Conservation (phyloP, 2,329 filamentous ascomycete species). For the Hymenoscyphus albidus region DNA sequence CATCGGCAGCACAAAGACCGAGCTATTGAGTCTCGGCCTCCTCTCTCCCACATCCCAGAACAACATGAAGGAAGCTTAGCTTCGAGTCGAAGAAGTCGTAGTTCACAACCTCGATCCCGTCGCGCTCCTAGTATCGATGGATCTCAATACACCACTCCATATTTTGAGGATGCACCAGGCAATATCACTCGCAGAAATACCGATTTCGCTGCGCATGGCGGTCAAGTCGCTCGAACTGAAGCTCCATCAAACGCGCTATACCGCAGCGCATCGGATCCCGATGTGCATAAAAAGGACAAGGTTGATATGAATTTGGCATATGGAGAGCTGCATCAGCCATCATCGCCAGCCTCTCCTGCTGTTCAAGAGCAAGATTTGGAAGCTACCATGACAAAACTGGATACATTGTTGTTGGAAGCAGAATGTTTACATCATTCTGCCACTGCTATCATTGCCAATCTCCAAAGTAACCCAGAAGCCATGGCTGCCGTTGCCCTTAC, state of each 20-base stretch:
- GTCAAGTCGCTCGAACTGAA: slow-evolving; percentile 13
- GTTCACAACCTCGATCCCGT: slow-evolving; percentile 24
- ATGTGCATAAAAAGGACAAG: slow-evolving; percentile 36
- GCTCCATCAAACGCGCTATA: slow-evolving; percentile 25
- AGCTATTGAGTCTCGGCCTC: slow-evolving; percentile 14
- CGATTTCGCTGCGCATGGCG: slow-evolving; percentile 19
- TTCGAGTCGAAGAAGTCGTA: slow-evolving; percentile 25
- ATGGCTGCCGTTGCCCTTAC: slow-evolving; percentile 92
- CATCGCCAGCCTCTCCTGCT: slow-evolving; percentile 32
- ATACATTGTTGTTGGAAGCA: slow-evolving; percentile 76
- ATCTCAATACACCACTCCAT: slow-evolving; percentile 22
- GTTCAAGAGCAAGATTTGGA: slow-evolving; percentile 55
- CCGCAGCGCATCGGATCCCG: slow-evolving; percentile 28
- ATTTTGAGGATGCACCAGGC: slow-evolving; percentile 22
- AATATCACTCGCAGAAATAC: slow-evolving; percentile 29
- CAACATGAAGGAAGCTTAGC: slow-evolving; percentile 27
- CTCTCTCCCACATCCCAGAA: slow-evolving; percentile 28
- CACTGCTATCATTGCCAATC: slow-evolving; percentile 72
- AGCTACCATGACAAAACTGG: slow-evolving; percentile 69
- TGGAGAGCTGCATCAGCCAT: slow-evolving; percentile 61
- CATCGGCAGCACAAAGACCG: slow-evolving; percentile 21
- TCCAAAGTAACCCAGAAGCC: slow-evolving; percentile 81
- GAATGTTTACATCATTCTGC: slow-evolving; percentile 86
- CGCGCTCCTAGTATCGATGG: slow-evolving; percentile 13
- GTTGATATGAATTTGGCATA: slow-evolving; percentile 94